Evolutionary conservation across 2,329 filamentous ascomycete species (phyloP), one percentile per base, ranked within the genome.

Genomic region (Xylaria sp.): DNA sequence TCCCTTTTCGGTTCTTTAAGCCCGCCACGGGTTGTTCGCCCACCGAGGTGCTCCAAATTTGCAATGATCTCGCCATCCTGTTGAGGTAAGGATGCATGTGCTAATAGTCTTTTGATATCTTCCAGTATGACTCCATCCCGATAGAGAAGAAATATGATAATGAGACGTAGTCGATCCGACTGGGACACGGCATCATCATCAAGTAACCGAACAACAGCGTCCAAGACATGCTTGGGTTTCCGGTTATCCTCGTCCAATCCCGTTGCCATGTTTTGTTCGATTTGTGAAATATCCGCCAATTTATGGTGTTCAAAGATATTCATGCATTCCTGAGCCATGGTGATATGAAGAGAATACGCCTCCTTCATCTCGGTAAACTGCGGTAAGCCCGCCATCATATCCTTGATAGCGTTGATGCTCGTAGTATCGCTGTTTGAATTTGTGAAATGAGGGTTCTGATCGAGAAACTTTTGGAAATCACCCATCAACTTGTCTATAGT

Each of bases 251-350:
- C 94, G 70, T 98, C 95, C 4, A 97, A 80, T 0, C 95, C 95
- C 0, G 95, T 98, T 9, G 94, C 91, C 67, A 99, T 83, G 28
- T 88, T 92, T 82, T 98, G 95, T 78, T 99, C 95, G 5, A 94
- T 85, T 0, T 91, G 90, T 12, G 93, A 93, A 61, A 98, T 83
- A 72, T 99, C 95, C 6, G 91, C 85, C 6, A 99, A 83, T 73
- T 96, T 97, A 74, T 89, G 87, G 55, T 87, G 82, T 74, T 96
- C 89, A 71, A 99, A 99, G 38, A 91, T 87, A 70, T 92, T 92
- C 94, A 98, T 98, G 75, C 93, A 96, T 75, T 97, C 93, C 75
- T 97, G 91, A 1, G 95, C 95, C 94, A 99, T 98, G 69, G 89
- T 94, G 43, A 99, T 82, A 77, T 99, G 95, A 57, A 99, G 81